Percentiles rank a stretch among this genome's conserved stretches.
Evolutionary conservation across 2,329 filamentous ascomycete genomes (phyloP).

Genomic region (Monosporascus cannonballus): DNA sequence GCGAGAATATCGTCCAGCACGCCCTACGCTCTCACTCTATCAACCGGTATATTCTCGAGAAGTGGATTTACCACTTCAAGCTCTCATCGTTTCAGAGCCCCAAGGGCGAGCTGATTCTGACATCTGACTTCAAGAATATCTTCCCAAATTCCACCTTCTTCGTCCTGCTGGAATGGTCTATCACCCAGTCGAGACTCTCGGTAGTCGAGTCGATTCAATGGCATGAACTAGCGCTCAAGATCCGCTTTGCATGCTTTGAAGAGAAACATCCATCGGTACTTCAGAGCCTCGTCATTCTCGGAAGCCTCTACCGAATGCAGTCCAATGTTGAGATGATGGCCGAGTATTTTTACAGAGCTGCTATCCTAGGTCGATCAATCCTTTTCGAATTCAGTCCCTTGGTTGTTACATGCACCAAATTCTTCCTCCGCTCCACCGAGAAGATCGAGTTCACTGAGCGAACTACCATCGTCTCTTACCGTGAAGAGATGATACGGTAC

Average conservation of each 20-base stretch:
- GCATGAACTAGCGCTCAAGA: conserved; percentile 28
- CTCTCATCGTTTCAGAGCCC: conserved; percentile 24
- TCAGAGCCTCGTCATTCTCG: conserved; percentile 31
- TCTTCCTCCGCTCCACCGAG: conserved; percentile 30
- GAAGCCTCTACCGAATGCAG: conserved; percentile 23
- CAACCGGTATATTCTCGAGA: conserved; percentile 28
- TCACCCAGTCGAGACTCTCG: conserved; percentile 21
- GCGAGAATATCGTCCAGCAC: conserved; percentile 18
- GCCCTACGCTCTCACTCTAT: conserved; percentile 23
- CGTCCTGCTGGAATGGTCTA: conserved; percentile 27
- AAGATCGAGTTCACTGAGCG: conserved; percentile 27
- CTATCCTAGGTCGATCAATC: conserved; percentile 23
- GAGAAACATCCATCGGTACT: conserved; percentile 29
- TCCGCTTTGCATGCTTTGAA: conserved; percentile 30
- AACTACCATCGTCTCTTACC: conserved; percentile 28
- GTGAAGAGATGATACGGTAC: conserved; percentile 32
- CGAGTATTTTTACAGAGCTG: conserved; percentile 31
- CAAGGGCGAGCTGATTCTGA: conserved; percentile 22
- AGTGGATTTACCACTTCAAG: conserved; percentile 32
- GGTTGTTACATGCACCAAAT: conserved; percentile 28
- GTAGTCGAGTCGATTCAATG: conserved; percentile 19
- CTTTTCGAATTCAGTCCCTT: conserved; percentile 26
- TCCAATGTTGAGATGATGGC: conserved; percentile 20
- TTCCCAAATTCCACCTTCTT: conserved; percentile 32
- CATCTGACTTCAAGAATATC: conserved; percentile 27